phyloP scores from a whole-genome alignment of 495 filamentous ascomycete genomes.

The Penicillium macrosclerotiorum region DNA sequence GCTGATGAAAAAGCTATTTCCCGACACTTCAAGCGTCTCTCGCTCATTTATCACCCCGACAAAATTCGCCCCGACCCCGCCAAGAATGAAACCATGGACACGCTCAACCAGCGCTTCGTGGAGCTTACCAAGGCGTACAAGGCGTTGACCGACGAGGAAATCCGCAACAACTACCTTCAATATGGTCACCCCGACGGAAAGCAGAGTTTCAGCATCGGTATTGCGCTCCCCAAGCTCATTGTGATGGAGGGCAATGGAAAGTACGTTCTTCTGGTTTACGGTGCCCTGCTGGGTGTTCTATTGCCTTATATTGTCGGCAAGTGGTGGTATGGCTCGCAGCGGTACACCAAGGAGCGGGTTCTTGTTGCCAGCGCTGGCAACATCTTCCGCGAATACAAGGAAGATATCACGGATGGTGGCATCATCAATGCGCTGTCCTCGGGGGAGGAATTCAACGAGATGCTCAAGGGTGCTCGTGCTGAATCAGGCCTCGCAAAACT shows the following conservation, averaged over 20 bases:
- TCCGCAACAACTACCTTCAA: slow-evolving; percentile 93
- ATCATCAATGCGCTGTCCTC: slow-evolving; percentile 76
- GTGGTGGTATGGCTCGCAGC: slow-evolving; percentile 98
- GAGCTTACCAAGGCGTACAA: slow-evolving; percentile 97
- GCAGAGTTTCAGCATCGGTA: slow-evolving; percentile 96
- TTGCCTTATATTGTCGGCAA: slow-evolving; percentile 91
- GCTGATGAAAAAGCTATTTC: slow-evolving; percentile 88
- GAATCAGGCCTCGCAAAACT: slow-evolving; percentile 76
- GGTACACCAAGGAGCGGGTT: slow-evolving; percentile 86
- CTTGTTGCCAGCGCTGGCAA: slow-evolving; percentile 88
- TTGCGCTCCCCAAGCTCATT: slow-evolving; percentile 91
- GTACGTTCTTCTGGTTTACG: slow-evolving; percentile 90
- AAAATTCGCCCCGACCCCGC: slow-evolving; percentile 77
- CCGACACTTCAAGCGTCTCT: slow-evolving; percentile 79
- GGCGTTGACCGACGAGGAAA: slow-evolving; percentile 91
- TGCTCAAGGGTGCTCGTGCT: slow-evolving; percentile 68
- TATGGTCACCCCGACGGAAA: slow-evolving; percentile 97
- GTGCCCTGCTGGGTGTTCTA: slow-evolving; percentile 77
- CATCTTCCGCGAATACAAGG: slow-evolving; percentile 88
- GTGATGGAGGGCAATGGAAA: slow-evolving; percentile 91
- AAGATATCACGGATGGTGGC: slow-evolving; percentile 74
- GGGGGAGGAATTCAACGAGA: slow-evolving; percentile 75
- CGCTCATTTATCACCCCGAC: slow-evolving; percentile 87
- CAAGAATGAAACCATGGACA: slow-evolving; percentile 86
- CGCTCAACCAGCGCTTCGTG: slow-evolving; percentile 82